Conservation (phyloP, 2,329 filamentous ascomycete species). For the Sporothrix brunneoviolacea region DNA sequence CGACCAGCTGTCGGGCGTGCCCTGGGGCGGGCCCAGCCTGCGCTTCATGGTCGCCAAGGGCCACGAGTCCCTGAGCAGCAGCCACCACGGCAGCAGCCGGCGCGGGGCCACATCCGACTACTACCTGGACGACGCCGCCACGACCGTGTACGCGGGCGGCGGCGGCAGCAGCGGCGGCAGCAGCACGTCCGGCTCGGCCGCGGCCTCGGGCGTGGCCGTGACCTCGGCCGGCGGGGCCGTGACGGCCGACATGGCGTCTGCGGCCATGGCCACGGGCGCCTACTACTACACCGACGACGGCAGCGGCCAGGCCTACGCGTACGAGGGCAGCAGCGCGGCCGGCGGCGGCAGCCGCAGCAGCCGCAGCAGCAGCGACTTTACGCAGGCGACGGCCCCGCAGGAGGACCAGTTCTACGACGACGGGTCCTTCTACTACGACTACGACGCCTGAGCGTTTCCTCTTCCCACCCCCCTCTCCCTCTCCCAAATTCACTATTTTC, state of each 20-base stretch:
- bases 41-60: slow-evolving; percentile 45
- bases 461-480: no score
- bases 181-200: background rate
- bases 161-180: slow-evolving; percentile 1
- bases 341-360: slow-evolving; percentile 5
- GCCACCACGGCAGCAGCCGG: slow-evolving; percentile 29
- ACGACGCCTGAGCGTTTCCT: background rate
- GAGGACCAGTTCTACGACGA: slow-evolving; percentile 13
- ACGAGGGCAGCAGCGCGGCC: slow-evolving; percentile 2
- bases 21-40: slow-evolving; percentile 65
- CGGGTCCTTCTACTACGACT: slow-evolving; percentile 17
- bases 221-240: no score
- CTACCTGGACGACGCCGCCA: slow-evolving; percentile 4
- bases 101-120: slow-evolving; percentile 3
- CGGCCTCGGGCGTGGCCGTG: background rate
- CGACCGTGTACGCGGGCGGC: slow-evolving; percentile 1
- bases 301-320: background rate
- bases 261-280: background rate
- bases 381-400: background rate
- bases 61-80: slow-evolving; percentile 41
- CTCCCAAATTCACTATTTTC: background rate
- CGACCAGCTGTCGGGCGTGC: slow-evolving; percentile 54
- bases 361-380: slow-evolving; percentile 16
- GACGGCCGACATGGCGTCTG: background rate
- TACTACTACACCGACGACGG: slow-evolving; percentile 10